These are phyloP conservation scores for Cladosporium sp. DNA, from an alignment of 2,329 filamentous ascomycete genomes.

Conservation along the genomic window DNA sequence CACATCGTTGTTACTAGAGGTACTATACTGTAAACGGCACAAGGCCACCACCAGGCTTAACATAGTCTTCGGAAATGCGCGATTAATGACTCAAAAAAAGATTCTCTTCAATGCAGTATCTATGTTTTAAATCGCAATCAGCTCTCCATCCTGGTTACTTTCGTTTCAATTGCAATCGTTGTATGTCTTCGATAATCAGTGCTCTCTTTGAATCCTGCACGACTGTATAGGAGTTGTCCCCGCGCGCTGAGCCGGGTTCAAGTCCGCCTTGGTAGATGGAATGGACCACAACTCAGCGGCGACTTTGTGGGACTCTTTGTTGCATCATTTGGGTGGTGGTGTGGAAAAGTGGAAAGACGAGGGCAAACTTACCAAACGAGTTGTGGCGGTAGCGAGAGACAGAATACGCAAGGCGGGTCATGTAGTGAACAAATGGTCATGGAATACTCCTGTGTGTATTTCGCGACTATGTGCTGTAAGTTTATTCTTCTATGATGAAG, in stretches of 20 bases:
- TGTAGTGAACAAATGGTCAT: background rate
- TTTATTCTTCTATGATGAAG: background rate
- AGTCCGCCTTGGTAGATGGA: background rate
- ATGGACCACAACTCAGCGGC: background rate
- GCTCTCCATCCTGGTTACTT: background rate
- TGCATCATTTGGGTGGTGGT: conserved; percentile 6
- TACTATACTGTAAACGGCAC: background rate
- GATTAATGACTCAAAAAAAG: background rate
- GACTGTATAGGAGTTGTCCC: conserved; percentile 12
- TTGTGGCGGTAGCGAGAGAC: too few relatives aligned
- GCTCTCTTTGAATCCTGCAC: conserved; percentile 25
- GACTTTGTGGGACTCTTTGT: background rate
- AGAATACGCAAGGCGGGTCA: background rate
- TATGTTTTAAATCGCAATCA: background rate
- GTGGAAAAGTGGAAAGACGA: background rate
- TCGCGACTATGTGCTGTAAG: background rate
- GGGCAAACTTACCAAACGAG: too few relatives aligned
- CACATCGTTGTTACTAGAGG: background rate
- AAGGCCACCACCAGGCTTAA: background rate
- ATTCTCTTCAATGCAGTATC: background rate
- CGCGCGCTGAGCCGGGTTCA: conserved; percentile 3
- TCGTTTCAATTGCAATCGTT: background rate
- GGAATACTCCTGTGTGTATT: background rate
- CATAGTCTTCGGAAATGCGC: background rate
- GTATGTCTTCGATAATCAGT: conserved; percentile 16